Evolutionary conservation across 78 protist genomes (phyloP), one percentile per base, ranked within the genome.

Genomic region (Dictyostelium intermedium): DNA sequence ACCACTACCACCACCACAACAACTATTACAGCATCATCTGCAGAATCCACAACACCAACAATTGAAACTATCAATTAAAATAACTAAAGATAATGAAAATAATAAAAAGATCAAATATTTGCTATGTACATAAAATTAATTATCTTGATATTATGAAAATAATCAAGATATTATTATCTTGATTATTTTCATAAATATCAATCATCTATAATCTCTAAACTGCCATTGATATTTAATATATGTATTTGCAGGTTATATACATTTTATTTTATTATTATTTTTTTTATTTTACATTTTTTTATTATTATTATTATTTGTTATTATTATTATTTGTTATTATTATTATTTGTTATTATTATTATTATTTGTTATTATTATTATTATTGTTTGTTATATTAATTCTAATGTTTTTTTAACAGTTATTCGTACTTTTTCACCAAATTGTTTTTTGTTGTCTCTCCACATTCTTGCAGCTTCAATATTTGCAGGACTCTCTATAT

Each of bases 401-500:
- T 82, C 95, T n/a, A 96, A 91, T 23, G 95, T 69, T 34, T 95
- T 60, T 18, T 85, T 76, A 23, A 96, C 98, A 8, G 78, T 50
- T 10, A n/a, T 10, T 18, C 37, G 50, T 14, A 96, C 95, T 60
- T 84, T 91, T 76, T 91, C 89, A 39, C 60, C 87, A 92, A 63
- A 97, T 77, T 25, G 79, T 13, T 89, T 87, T 72, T 79, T 50
- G 61, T 96, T 77, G 2, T 96, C 96, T 61, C 98, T 50, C 93
- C 93, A 97, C 70, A 91, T 45, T 86, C 92, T 97, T 43, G 99
- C 98, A 30, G 99, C 99, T 25, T 98, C 99, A 9, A 98, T 37
- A 61, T 98, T 98, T 11, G 99, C 99, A 10, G 99, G 98, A 30
- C 97, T 89, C 18, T 98, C 99, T 32, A 91, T 95, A 80, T 97